Evolutionary conservation across 306 rosid species (phyloP), one percentile per base, ranked within the genome.

Genomic region (Acmispon strigosus): DNA sequence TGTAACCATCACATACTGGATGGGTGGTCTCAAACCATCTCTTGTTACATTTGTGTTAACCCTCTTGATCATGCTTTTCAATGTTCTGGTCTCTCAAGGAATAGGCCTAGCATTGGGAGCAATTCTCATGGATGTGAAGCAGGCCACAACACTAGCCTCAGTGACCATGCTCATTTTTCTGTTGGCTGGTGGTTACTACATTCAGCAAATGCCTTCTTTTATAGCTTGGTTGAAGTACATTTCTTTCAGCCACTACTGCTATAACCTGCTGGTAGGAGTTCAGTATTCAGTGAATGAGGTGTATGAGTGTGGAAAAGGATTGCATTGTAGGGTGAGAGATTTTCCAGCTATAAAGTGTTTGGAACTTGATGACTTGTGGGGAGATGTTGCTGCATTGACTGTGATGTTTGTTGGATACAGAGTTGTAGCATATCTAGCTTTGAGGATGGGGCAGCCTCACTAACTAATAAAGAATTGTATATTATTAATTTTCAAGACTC

Each of bases 101-200:
- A 77, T 92, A 47, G 96, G 96, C 62, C 85, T 92, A 27, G 98
- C 98, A 51, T 88, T 92, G 13, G 98, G 98, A 1, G 98, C 98
- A 8, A 84, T 89, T 50, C 78, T 92, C 55, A 89, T 92, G 98
- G 89, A 92, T 66, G 90, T 86, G 42, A 92, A 92, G 64, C 92
- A 86, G 41, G 96, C 95, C 20, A 89, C 98, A 29, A 89, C 96
- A n/a, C 80, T 92, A 18, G 86, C 95, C 22, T 86, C 96, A 10
- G 96, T 89, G 76, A 83, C 86, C 44, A 92, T 86, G 96, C 77
- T 89, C 47, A 89, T 86, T 22, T 92, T 92, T 77, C 83, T 92
- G 20, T 73, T 92, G n/a, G 91, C 80, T 41, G 98, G 92, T 11
- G 98, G 98, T 17, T 92, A 92, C 86, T 92, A 92, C 83, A 87